Conservation (phyloP, 305 asterid genomes). For the Stenogyne calaminthoides region DNA sequence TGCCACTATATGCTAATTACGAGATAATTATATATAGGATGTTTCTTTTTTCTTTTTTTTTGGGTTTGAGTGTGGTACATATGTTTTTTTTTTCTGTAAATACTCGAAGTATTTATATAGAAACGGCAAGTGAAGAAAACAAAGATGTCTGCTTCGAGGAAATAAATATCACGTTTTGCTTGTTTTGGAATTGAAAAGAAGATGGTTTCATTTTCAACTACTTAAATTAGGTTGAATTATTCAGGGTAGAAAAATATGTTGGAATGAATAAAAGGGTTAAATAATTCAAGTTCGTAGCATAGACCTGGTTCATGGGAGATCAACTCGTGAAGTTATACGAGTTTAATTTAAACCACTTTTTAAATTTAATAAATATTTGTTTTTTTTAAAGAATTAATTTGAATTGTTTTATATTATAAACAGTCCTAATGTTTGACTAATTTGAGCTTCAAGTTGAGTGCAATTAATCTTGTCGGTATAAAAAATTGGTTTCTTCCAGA, state of each 20-base stretch:
- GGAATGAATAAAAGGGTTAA: too few species aligned
- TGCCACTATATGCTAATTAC: not conserved
- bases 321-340: too few species aligned
- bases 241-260: too few species aligned
- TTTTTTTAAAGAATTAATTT: too few species aligned
- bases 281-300: too few species aligned
- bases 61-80: not conserved
- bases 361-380: too few species aligned
- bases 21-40: not conserved
- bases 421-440: not conserved
- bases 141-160: not conserved
- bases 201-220: conserved; percentile 1
- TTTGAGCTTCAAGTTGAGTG: not conserved
- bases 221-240: conserved; percentile 22
- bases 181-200: conserved; percentile 27
- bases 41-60: not conserved
- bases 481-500: not conserved
- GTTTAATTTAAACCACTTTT: too few species aligned
- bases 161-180: not conserved
- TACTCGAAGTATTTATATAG: conserved; percentile 25
- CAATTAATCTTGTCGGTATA: not conserved
- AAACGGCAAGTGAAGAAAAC: conserved; percentile 3
- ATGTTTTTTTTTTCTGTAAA: not conserved
- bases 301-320: too few species aligned
- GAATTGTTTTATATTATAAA: not conserved